These are phyloP conservation scores for Fusarium lateritium DNA, from an alignment of 2,329 filamentous ascomycete species.

Conservation along the genomic window DNA sequence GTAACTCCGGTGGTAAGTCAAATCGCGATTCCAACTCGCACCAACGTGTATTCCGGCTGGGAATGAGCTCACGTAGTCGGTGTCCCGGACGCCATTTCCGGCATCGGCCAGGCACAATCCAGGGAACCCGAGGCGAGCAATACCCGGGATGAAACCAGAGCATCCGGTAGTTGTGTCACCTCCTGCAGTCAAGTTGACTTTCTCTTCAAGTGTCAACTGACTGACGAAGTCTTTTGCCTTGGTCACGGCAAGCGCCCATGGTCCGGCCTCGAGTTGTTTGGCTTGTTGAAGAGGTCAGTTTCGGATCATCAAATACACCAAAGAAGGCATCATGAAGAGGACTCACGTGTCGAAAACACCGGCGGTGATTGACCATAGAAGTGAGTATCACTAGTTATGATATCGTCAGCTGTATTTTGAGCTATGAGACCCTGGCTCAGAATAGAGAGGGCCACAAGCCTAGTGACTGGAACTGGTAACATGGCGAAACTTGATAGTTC, in stretches of 20 bases:
- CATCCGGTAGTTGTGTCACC: constrained; percentile 7
- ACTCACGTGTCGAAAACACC: constrained; percentile 19
- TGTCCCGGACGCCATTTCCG: constrained; percentile 13
- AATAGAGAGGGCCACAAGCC: constrained; percentile 6
- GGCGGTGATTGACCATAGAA: constrained; percentile 20
- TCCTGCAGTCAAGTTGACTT: constrained; percentile 31
- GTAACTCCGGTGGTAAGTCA: constrained; percentile 20
- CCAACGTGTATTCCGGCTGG: constrained; percentile 23
- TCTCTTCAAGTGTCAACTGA: constrained; percentile 23
- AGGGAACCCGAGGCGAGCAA: constrained; percentile 3
- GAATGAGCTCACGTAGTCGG: constrained; percentile 23
- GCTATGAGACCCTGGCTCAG: constrained; percentile 7
- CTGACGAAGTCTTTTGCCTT: constrained; percentile 13
- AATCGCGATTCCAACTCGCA: constrained; percentile 25
- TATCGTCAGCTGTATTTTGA: background rate
- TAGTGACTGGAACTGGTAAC: background rate
- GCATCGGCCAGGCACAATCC: constrained; percentile 22
- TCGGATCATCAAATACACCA: rapidly evolving
- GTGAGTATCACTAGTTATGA: constrained; percentile 5
- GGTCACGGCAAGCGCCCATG: constrained; percentile 4
- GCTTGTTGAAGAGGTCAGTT: background rate
- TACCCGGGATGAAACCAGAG: constrained; percentile 11
- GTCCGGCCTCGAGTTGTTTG: constrained; percentile 3
- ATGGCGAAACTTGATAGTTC: background rate
- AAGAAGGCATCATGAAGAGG: rapidly evolving